Base-by-base conservation (phyloP, 2,329 filamentous ascomycete genomes). In the Malbranchea cinnamomea region DNA sequence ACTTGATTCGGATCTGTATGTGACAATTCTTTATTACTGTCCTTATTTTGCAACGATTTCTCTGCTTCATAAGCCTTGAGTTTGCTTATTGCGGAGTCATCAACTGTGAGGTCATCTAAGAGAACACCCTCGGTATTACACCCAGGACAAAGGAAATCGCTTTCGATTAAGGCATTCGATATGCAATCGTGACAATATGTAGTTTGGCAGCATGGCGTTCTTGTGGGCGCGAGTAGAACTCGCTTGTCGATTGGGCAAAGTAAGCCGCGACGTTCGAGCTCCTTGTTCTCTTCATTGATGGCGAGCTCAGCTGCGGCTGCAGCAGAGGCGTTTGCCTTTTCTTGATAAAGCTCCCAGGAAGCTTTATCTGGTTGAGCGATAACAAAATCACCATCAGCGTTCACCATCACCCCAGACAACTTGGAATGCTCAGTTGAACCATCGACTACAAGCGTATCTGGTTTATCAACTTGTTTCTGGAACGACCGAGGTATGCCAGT, bases 171-270 rank as follows among this genome's bases (percentile, higher is more conserved):
- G 60, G 85, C 82, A 71, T 93, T 93, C 56, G 89, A 91, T 62
- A 98, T 94, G 78, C 89, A 98, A 56, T 94, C 84, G 72, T 89
- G 89, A 70, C 89, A 98, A 68, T 92, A 98, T 53, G 85, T 94
- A 71, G 80, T 91, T 63, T 80, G 73, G 68, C 89, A 98, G 71
- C 89, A 98, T 43, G 89, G 87, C 52, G 89, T 95, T 72, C 93
- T 92, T 69, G 91, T 89, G 70, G 89, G 87, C 57, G 94, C 83
- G 74, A 91, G 77, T 63, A 95, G 94, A 71, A 93, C 78, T 59
- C 82, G 85, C 62, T 91, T 91, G 74, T 95, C 89, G 67, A 95
- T 79, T 42, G 84, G 71, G 66, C 89, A 98, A 58, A 89, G 78
- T 52, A 98, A 65, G 42, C 87, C 87, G 48, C 72, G 77, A 56